Conservation (phyloP, 768 basidiomycete genomes). For the Kwoniella sp. region DNA sequence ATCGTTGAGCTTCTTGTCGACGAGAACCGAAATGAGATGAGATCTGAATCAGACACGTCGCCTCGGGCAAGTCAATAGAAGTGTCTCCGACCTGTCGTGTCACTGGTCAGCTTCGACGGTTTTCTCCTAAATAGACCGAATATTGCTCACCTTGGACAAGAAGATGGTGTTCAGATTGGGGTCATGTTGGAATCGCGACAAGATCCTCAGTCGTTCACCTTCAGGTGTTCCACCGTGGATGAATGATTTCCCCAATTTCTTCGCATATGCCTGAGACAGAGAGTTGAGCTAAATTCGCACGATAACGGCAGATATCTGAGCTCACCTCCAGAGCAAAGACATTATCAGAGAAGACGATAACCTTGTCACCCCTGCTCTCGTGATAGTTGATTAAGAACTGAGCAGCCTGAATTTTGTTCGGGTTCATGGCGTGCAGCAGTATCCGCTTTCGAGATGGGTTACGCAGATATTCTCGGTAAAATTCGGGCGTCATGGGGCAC, state of each 20-base stretch:
- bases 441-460: constrained; percentile 84
- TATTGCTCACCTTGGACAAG: constrained; percentile 76
- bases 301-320: neutral
- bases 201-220: constrained; percentile 89
- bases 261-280: constrained; percentile 67
- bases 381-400: constrained; percentile 99
- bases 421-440: constrained; percentile 99
- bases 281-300: constrained; percentile 11
- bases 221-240: constrained; percentile 96
- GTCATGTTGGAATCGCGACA: constrained; percentile 93
- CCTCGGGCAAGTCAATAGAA: constrained; percentile 67
- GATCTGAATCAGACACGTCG: constrained; percentile 98
- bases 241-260: constrained; percentile 87
- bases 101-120: neutral
- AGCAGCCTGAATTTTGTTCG: constrained; percentile 98
- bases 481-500: constrained; percentile 99
- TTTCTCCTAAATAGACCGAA: too few relatives aligned
- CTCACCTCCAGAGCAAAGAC: constrained; percentile 91
- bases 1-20: constrained; percentile 93
- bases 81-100: constrained; percentile 22
- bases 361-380: constrained; percentile 95
- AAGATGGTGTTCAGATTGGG: constrained; percentile 97
- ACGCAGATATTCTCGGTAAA: constrained; percentile 94
- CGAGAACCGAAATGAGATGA: constrained; percentile 98
- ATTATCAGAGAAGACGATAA: constrained; percentile 99